phyloP scores from a whole-genome alignment of 768 basidiomycete species.

The Leucosporidium yakuticum region DNA sequence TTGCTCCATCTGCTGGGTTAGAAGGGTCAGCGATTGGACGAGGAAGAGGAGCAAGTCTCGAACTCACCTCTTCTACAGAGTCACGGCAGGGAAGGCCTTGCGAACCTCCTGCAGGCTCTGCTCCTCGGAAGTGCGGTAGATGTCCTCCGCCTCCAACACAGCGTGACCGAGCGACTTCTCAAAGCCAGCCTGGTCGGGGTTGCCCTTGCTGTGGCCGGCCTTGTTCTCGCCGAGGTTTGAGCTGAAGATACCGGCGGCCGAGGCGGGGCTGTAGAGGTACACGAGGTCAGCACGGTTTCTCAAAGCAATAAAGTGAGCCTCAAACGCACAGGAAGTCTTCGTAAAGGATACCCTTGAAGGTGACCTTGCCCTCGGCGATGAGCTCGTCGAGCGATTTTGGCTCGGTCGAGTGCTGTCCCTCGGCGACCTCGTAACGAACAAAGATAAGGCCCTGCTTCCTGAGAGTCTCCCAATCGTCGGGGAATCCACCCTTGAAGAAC shows the following conservation, averaged over 20 bases:
- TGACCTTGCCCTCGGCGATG: conserved; percentile 30
- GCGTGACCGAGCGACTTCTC: conserved; percentile 35
- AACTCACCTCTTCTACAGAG: no score
- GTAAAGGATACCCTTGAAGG: conserved; percentile 37
- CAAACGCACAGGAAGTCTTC: conserved; percentile 39
- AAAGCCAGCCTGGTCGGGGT: conserved; percentile 32
- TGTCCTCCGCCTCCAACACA: conserved; percentile 36
- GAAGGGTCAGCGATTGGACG: no score
- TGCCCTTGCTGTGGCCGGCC: conserved; percentile 6
- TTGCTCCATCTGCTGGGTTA: no score
- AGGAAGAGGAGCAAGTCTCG: no score
- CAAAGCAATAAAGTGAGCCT: background rate
- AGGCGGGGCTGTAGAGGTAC: conserved; percentile 30
- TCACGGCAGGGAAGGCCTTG: no score
- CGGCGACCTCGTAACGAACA: conserved; percentile 33
- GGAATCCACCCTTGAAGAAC: conserved; percentile 35
- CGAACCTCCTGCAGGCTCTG: conserved; percentile 12
- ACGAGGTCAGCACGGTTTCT: background rate
- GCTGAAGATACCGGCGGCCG: conserved; percentile 42
- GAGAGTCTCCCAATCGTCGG: conserved; percentile 37
- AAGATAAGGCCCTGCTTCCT: conserved; percentile 36
- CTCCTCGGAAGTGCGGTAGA: conserved; percentile 37
- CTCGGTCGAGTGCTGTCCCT: background rate
- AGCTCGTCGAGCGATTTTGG: conserved; percentile 29
- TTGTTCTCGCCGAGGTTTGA: conserved; percentile 37